Base-by-base conservation (phyloP, 805 yeast species). In the Saccharomyces mikatae region DNA sequence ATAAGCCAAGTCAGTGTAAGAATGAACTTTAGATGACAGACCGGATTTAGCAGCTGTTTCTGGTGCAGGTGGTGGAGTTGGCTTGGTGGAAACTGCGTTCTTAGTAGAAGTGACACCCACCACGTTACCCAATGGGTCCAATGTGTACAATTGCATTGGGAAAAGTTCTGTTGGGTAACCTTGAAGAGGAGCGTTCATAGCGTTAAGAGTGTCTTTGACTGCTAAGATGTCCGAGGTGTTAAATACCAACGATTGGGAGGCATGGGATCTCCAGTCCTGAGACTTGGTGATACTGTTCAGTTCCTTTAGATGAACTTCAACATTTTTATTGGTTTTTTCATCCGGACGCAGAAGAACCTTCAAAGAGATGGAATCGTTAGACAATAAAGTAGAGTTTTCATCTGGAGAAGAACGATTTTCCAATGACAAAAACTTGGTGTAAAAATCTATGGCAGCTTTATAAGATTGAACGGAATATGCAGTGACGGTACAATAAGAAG, bases 111-210 rank as follows among this genome's bases (percentile, higher is more conserved):
- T 82, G 72, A 91, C 89, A 3, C 97, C 97, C 49, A 91, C 68
- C 29, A 90, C 69, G 61, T 81, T 80, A 21, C 96, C 96, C 58
- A 90, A 73, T 8, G 98, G 97, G 68, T 92, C 97, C 27, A 86
- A 66, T 6, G 83, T 79, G 69, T 85, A 89, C 6, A 87, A 74
- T 69, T 89, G 96, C 60, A 80, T 77, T 4, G 97, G 96, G 54
- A 79, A 80, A 54, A 85, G 72, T 49, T 82, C 87, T 54, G 84
- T 82, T 4, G 98, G 97, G 61, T 78, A 75, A 26, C 80, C 75
- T 68, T 85, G 91, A 53, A 72, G 74, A 13, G 76, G 72, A 1
- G 71, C 62, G 4, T 62, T 58, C 14, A 63, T 59, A 49, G 57
- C 58, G n/a, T 58, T 59, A 46, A 67, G 64, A 52, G 71, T 60